Percentiles rank a stretch among this genome's conserved stretches.
Evolutionary conservation across 176 grass and related monocot species (phyloP).

Genomic region (Eragrostis nindensis): DNA sequence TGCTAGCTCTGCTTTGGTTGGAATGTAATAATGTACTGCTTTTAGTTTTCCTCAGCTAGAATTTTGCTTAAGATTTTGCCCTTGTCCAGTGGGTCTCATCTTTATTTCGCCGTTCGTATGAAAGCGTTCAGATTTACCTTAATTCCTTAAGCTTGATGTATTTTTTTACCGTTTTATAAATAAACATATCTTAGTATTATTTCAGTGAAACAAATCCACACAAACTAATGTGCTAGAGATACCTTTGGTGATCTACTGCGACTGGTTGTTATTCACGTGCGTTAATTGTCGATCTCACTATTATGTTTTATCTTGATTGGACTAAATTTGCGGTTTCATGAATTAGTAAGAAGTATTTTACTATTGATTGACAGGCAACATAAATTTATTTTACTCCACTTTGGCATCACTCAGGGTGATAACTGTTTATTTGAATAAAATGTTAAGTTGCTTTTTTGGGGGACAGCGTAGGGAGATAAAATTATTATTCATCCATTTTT

Average conservation of each 20-base stretch:
- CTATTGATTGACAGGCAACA: background rate
- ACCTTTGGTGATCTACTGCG: background rate
- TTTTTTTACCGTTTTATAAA: background rate
- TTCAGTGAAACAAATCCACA: background rate
- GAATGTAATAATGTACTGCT: background rate
- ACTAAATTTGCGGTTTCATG: background rate
- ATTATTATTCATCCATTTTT: background rate
- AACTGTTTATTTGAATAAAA: too few relatives aligned
- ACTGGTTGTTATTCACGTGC: background rate
- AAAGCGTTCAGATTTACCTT: background rate
- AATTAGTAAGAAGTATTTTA: background rate
- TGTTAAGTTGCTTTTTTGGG: too few relatives aligned
- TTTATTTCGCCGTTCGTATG: background rate
- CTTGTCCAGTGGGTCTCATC: background rate
- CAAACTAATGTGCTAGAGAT: background rate
- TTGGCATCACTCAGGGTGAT: background rate
- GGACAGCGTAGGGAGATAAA: background rate
- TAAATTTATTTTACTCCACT: background rate
- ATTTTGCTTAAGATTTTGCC: slow-evolving; percentile 8
- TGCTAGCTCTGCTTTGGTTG: background rate
- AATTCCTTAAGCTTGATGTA: background rate
- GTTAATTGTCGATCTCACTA: background rate
- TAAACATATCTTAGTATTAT: background rate
- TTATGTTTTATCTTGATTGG: background rate
- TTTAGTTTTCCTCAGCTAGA: background rate